Percentiles rank a stretch among this genome's conserved stretches.
These are phyloP conservation scores for Neurospora terricola DNA, from an alignment of 495 filamentous ascomycete genomes.

Conservation along the genomic window DNA sequence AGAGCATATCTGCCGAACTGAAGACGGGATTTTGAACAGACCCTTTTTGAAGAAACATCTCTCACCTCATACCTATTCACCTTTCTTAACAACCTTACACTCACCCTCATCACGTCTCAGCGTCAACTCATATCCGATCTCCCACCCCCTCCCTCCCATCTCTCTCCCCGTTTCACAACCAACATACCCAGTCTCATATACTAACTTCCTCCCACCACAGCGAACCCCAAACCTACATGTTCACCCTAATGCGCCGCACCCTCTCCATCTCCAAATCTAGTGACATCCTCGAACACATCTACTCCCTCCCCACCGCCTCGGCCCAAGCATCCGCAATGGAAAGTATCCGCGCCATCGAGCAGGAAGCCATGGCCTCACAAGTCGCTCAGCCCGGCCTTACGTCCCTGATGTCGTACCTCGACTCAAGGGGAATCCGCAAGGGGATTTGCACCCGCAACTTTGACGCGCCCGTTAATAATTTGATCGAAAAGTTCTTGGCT, in stretches of 20 bases:
- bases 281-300: constrained; percentile 87
- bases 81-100: no score
- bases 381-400: constrained; percentile 72
- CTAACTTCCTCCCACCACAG: constrained; percentile 29
- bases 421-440: constrained; percentile 53
- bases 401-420: constrained; percentile 69
- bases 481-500: constrained; percentile 64
- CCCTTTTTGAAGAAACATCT: no score
- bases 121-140: no score
- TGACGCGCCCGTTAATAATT: constrained; percentile 54
- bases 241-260: constrained; percentile 64
- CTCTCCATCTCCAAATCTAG: constrained; percentile 53
- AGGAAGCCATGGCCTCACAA: constrained; percentile 66
- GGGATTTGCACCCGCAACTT: constrained; percentile 94
- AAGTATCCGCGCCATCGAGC: constrained; percentile 69
- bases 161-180: no score
- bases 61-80: no score
- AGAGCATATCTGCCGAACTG: no score
- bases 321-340: constrained; percentile 56
- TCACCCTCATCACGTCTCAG: no score
- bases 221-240: constrained; percentile 92
- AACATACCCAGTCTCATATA: neutral
- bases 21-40: no score
- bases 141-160: no score
- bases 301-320: constrained; percentile 50